A percentile compares a stretch with the other conserved stretches of the same genome.
Conservation (phyloP, 2,329 filamentous ascomycete genomes). For the Fusarium austroafricanum region DNA sequence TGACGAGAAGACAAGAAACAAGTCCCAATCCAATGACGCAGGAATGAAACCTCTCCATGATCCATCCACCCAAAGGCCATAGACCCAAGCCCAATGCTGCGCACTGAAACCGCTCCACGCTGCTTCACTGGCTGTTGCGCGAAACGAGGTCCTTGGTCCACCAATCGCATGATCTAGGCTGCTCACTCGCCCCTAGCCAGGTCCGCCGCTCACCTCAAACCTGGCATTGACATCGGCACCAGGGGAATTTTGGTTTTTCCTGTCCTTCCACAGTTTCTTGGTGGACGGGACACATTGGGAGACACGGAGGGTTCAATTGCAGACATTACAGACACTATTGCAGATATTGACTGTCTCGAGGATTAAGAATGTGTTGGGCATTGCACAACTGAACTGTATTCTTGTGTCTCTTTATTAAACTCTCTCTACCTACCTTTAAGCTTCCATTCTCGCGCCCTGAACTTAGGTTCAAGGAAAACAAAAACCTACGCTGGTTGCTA, state of each 20-base stretch:
- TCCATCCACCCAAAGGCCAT: slow-evolving; percentile 22
- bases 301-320: slow-evolving; percentile 9
- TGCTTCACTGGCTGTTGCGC: slow-evolving; percentile 18
- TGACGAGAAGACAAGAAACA: not conserved
- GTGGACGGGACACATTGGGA: not conserved
- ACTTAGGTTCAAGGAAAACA: slow-evolving; percentile 24
- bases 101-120: slow-evolving; percentile 31
- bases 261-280: not conserved
- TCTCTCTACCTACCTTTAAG: too few species aligned
- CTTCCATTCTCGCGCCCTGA: slow-evolving; percentile 11
- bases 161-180: slow-evolving; percentile 23
- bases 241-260: slow-evolving; percentile 13
- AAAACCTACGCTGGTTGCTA: slow-evolving; percentile 23
- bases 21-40: slow-evolving; percentile 39
- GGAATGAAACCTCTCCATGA: slow-evolving; percentile 37
- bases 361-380: not conserved
- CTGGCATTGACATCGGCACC: not conserved
- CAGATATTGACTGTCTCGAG: not conserved
- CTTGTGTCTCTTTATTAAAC: slow-evolving; percentile 1
- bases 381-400: not conserved
- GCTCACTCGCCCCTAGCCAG: slow-evolving; percentile 20
- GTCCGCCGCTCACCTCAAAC: slow-evolving; percentile 17
- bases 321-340: not conserved
- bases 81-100: slow-evolving; percentile 27
- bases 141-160: slow-evolving; percentile 17